Percentiles rank a stretch among this genome's conserved stretches.
Evolutionary conservation across 2,329 filamentous ascomycete species (phyloP).

Genomic region (Pseudogymnoascus sp.): DNA sequence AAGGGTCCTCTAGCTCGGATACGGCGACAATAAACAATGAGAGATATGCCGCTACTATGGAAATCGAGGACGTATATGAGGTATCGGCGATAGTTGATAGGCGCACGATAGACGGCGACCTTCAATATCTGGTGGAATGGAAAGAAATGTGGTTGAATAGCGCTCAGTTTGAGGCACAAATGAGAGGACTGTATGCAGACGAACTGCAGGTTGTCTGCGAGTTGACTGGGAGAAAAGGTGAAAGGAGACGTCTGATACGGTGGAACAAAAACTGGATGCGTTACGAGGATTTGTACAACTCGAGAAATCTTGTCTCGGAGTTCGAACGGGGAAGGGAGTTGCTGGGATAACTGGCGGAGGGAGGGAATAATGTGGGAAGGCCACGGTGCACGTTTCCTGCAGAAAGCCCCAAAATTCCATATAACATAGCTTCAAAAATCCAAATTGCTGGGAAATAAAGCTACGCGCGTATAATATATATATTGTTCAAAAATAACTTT

Average conservation of each 20-base stretch:
- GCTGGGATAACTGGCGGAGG: not conserved
- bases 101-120: not conserved
- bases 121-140: not conserved
- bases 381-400: not conserved
- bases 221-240: not conserved
- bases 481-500: not conserved
- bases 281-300: not conserved
- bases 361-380: not conserved
- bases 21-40: not conserved
- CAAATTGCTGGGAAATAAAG: not conserved
- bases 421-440: not conserved
- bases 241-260: not conserved
- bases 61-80: not conserved
- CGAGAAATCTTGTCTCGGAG: not conserved
- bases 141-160: not conserved
- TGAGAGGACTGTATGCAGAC: not conserved
- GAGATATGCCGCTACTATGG: not conserved
- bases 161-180: not conserved
- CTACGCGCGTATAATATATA: not conserved
- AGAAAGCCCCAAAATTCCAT: not conserved
- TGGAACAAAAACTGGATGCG: not conserved
- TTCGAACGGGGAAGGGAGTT: not conserved
- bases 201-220: not conserved
- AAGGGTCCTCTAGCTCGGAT: not conserved
- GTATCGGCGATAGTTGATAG: not conserved